Evolutionary conservation across 345 rosid species (phyloP), one percentile per base, ranked within the genome.

Genomic region (Gossypium sturtianum): DNA sequence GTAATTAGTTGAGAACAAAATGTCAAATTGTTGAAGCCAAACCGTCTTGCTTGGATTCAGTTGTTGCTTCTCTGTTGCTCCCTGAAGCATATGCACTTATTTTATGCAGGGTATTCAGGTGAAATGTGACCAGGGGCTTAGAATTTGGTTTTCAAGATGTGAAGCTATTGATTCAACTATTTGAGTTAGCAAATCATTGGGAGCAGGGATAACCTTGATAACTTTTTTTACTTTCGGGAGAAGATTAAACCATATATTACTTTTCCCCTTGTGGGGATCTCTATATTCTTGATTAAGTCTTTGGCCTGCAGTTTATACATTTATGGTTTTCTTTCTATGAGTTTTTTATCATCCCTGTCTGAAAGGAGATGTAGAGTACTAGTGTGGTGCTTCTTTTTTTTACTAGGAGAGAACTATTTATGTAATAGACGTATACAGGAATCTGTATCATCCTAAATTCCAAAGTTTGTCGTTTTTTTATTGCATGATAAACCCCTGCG

Each of bases 161-260:
- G 63, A 66, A 66, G 54, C 77, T 49, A 66, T 56, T 68, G 79
- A 72, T 74, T 74, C n/a, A 47, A 61, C 23, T 65, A 49, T 58
- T 63, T 74, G 74, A 70, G 65, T 77, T 75, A 73, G 49, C 25
- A 6, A 44, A 70, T 47, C 45, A 29, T 59, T 34, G 63, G 79
- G 72, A 60, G 71, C 52, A 59, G 60, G 76, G 76, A 76, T 80
- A 73, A 83, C 82, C 79, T 65, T 72, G 44, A 23, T 72, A 63
- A 72, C 53, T 69, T 27, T 22, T 27, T 76, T 12, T 34, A 34
- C 41, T 34, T 47, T 29, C 20, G 44, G 60, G 71, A 59, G 59
- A 44, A 61, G 12, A 38, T 29, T 57, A 19, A 11, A n/a, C 15
- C 59, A 66, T 60, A 70, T 60, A n/a, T 17, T 61, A 16, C 44